Percentiles rank a stretch among this genome's conserved stretches.
phyloP scores from a whole-genome alignment of 768 basidiomycete genomes.

The Postia placenta region DNA sequence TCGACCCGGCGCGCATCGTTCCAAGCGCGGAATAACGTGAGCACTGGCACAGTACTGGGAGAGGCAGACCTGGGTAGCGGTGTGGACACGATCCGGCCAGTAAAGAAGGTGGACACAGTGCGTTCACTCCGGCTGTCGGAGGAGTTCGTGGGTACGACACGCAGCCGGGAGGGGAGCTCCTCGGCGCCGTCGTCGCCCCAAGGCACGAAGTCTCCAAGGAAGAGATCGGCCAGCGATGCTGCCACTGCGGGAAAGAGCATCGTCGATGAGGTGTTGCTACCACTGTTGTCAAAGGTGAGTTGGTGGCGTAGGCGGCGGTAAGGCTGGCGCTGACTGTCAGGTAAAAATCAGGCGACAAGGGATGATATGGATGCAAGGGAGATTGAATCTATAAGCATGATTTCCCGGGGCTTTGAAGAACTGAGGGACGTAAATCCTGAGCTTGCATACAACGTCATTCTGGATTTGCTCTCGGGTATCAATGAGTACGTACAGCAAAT shows the following conservation, averaged over 20 bases:
- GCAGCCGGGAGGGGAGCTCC: conserved; percentile 45
- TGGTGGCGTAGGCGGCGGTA: neutral
- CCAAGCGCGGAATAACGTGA: conserved; percentile 59
- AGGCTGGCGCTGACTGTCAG: neutral
- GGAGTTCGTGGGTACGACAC: conserved; percentile 73
- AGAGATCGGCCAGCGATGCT: conserved; percentile 46
- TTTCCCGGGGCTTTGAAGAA: conserved; percentile 85
- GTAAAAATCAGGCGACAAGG: conserved; percentile 46
- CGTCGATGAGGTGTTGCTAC: conserved; percentile 81
- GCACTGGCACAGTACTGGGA: conserved; percentile 69
- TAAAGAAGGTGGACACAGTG: conserved; percentile 84
- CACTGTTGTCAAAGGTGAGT: conserved; percentile 68
- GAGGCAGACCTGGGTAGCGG: conserved; percentile 85
- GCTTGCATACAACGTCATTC: conserved; percentile 80
- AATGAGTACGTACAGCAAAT: conserved; percentile 63
- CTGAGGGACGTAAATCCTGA: conserved; percentile 78
- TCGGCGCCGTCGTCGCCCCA: conserved; percentile 44
- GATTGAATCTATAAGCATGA: conserved; percentile 84
- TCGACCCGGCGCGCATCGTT: conserved; percentile 69
- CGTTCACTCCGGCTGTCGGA: conserved; percentile 72
- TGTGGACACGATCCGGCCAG: conserved; percentile 85
- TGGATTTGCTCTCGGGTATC: conserved; percentile 86
- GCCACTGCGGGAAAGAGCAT: conserved; percentile 62
- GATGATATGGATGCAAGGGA: conserved; percentile 88
- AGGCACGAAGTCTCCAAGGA: conserved; percentile 34